Evolutionary conservation across 2,329 filamentous ascomycete genomes (phyloP).

Genomic region (Chrysosporium queenslandicum): DNA sequence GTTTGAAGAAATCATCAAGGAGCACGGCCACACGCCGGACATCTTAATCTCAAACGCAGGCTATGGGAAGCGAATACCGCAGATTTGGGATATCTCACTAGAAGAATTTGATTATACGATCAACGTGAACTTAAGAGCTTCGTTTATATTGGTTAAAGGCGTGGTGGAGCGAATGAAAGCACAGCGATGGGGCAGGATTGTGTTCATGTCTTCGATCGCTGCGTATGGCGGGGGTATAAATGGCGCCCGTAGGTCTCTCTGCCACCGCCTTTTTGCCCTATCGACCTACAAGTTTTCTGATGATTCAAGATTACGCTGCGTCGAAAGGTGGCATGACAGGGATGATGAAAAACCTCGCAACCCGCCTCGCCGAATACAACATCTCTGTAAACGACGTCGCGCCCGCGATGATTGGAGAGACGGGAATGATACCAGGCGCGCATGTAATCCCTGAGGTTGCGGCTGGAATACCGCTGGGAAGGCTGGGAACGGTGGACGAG

Average conservation of each 20-base stretch:
- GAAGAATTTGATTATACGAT: slow-evolving; percentile 57
- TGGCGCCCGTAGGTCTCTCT: slow-evolving; percentile 41
- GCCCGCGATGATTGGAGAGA: slow-evolving; percentile 58
- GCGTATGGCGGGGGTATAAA: slow-evolving; percentile 55
- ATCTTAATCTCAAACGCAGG: slow-evolving; percentile 59
- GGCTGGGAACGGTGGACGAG: slow-evolving; percentile 50
- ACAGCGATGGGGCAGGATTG: slow-evolving; percentile 53
- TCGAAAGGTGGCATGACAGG: slow-evolving; percentile 53
- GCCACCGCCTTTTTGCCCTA: background rate
- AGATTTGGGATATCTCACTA: slow-evolving; percentile 50
- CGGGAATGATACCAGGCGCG: slow-evolving; percentile 52
- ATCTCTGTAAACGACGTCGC: slow-evolving; percentile 61
- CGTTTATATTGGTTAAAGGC: slow-evolving; percentile 53
- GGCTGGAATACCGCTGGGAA: slow-evolving; percentile 49
- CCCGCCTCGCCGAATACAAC: slow-evolving; percentile 48
- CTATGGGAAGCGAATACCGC: slow-evolving; percentile 50
- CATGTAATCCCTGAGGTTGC: slow-evolving; percentile 49
- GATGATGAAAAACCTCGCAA: slow-evolving; percentile 56
- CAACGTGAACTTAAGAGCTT: slow-evolving; percentile 52
- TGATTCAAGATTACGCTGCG: slow-evolving; percentile 41
- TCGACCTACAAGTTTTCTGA: background rate
- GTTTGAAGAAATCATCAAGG: slow-evolving; percentile 44
- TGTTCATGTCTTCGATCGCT: slow-evolving; percentile 55
- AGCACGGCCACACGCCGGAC: slow-evolving; percentile 49
- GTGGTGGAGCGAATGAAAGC: slow-evolving; percentile 52